Base-by-base conservation (phyloP, 306 rosid species). In the Cyamopsis tetragonoloba region DNA sequence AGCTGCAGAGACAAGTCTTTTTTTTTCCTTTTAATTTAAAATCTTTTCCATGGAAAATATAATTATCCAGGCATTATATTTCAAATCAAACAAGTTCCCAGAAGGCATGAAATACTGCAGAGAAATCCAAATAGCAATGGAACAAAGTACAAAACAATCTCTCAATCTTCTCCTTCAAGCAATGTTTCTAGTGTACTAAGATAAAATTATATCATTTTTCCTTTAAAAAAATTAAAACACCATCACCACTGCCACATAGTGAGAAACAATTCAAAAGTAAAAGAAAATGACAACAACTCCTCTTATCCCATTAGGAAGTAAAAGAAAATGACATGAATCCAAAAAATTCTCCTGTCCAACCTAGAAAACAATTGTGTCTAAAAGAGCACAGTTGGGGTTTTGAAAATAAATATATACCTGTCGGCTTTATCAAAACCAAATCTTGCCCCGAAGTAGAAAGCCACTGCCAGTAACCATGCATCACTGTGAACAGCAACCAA, bases 401-500 rank as follows among this genome's bases (percentile, higher is more conserved):
- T 4, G 22, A 54, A 62, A 51, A 44, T 14, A 41, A 6, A 63
- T 19, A 19, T 39, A 4, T 44, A 79, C 83, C 80, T 79, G 53
- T 74, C 80, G 24, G 80, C 65, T 30, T n/a, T 69, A 24, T 56
- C 83, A 39, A 79, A 79, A 56, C 83, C 83, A 74, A 74, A 79
- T 79, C 80, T 56, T 39, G 77, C 65, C 19, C 77, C 83, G 10
- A 74, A 79, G 75, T 46, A 74, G 58, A 79, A 79, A 28, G 83
- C 76, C 30, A 79, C 77, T 0, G 80, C 38, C 22, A 74, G 80
- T 56, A 79, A 35, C 83, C 83, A 77, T 5, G 81, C 81, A 62
- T 77, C 81, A 54, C 71, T 61, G 49, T 76, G 80, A 49, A 74
- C 77, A 9, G 83, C 80, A 62, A 79, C 83, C 38, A 79, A 73